A percentile compares a stretch with the other conserved stretches of the same genome.
Conservation (phyloP, 2,329 filamentous ascomycete species). For the Triangularia verruculosa region DNA sequence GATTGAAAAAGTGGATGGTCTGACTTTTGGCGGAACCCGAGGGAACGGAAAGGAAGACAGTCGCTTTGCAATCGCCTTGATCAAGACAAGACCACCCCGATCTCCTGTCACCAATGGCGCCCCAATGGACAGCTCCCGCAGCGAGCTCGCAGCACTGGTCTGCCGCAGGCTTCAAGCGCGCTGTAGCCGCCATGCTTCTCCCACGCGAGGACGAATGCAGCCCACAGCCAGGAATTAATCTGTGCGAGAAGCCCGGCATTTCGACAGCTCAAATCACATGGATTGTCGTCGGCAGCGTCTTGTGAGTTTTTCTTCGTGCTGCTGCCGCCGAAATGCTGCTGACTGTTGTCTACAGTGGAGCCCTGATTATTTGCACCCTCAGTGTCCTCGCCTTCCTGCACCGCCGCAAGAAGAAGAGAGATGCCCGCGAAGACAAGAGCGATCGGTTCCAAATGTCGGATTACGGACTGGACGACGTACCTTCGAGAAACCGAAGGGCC, state of each 20-base stretch:
- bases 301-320: conserved; percentile 17
- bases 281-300: conserved; percentile 23
- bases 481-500: conserved; percentile 5
- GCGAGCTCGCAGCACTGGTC: neutral
- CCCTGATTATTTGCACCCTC: conserved; percentile 16
- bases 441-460: conserved; percentile 26
- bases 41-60: neutral
- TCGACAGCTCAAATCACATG: conserved; percentile 22
- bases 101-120: conserved; percentile 1
- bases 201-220: conserved; percentile 20
- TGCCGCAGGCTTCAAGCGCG: conserved; percentile 14
- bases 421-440: conserved; percentile 24
- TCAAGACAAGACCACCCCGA: neutral
- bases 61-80: neutral
- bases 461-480: conserved; percentile 25
- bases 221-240: conserved; percentile 16
- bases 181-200: conserved; percentile 14
- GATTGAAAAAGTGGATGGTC: neutral
- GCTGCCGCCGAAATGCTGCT: neutral
- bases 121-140: neutral
- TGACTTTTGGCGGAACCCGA: neutral
- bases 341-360: conserved; percentile 15
- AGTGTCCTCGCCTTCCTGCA: conserved; percentile 22
- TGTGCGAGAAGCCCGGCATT: conserved; percentile 26
- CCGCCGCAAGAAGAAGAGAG: conserved; percentile 20